phyloP scores from a whole-genome alignment of 2,329 filamentous ascomycete genomes.

The Talaromyces sp. region DNA sequence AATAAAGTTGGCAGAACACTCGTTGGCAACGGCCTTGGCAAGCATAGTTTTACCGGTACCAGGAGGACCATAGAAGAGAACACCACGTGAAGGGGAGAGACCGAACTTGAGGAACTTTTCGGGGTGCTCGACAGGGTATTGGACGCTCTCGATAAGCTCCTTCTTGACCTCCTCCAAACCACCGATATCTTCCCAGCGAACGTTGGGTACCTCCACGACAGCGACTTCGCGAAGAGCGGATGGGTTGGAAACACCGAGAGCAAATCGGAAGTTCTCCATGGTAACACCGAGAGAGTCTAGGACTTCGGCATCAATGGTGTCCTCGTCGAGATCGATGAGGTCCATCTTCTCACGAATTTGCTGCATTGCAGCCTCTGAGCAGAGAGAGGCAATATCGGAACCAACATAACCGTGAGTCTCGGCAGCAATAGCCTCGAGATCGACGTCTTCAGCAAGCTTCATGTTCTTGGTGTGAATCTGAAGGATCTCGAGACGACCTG shows the following conservation, averaged over 20 bases:
- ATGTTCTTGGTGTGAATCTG: conserved; percentile 99
- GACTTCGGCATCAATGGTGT: conserved; percentile 98
- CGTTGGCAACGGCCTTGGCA: conserved; percentile 98
- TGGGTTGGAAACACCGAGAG: conserved; percentile 95
- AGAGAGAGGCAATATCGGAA: conserved; percentile 96
- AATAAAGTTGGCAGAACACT: conserved; percentile 99
- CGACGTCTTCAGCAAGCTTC: conserved; percentile 96
- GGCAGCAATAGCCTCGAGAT: conserved; percentile 91
- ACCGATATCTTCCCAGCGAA: conserved; percentile 99
- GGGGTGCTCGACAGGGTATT: conserved; percentile 98
- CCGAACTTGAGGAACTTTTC: conserved; percentile 99
- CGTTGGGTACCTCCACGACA: conserved; percentile 98
- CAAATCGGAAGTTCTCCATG: conserved; percentile 99
- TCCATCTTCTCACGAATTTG: conserved; percentile 99
- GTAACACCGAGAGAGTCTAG: conserved; percentile 97
- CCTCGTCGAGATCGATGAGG: conserved; percentile 96
- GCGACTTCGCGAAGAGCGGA: conserved; percentile 97
- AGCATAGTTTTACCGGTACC: conserved; percentile 99
- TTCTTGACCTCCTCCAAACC: conserved; percentile 98
- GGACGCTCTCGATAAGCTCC: conserved; percentile 97
- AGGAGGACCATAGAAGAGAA: conserved; percentile 96
- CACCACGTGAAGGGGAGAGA: conserved; percentile 94
- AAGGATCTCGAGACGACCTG: conserved; percentile 96
- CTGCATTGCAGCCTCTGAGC: conserved; percentile 99
- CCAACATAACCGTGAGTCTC: conserved; percentile 99